Evolutionary conservation across 768 basidiomycete species (phyloP).

Genomic region (Candolleomyces eurysporus): DNA sequence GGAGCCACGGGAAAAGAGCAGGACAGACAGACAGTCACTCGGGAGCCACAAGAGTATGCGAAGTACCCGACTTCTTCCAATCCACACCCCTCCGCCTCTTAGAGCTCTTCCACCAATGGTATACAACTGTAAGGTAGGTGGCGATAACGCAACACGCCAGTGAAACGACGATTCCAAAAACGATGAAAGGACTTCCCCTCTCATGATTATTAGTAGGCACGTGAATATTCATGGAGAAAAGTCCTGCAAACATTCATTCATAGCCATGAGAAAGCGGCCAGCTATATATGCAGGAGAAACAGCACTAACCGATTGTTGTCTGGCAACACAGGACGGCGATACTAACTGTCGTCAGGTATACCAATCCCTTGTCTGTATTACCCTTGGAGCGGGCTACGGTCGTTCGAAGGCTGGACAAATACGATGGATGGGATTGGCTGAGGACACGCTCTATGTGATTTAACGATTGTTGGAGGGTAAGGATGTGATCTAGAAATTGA

Average conservation of each 20-base stretch:
- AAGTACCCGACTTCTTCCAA: conserved; percentile 12
- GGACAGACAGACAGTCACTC: too few relatives aligned
- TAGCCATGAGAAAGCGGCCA: background rate
- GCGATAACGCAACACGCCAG: conserved; percentile 43
- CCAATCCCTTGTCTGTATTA: conserved; percentile 61
- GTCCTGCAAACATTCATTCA: conserved; percentile 40
- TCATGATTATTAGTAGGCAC: conserved; percentile 54
- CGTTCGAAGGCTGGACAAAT: conserved; percentile 73
- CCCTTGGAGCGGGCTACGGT: conserved; percentile 57
- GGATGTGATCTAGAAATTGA: conserved; percentile 71
- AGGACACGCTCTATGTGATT: conserved; percentile 86
- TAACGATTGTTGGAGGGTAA: conserved; percentile 82
- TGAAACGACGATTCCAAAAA: conserved; percentile 56
- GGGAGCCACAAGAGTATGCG: background rate
- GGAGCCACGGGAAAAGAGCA: too few relatives aligned
- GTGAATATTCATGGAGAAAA: conserved; percentile 64
- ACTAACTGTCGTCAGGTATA: conserved; percentile 65
- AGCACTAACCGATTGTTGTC: conserved; percentile 50
- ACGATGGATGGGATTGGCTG: conserved; percentile 83
- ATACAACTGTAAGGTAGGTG: conserved; percentile 45
- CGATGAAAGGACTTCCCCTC: conserved; percentile 38
- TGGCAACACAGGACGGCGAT: conserved; percentile 68
- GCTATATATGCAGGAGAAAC: background rate
- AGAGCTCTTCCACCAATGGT: conserved; percentile 64
- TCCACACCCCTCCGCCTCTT: conserved; percentile 31